Evolutionary conservation across 305 asterid genomes (phyloP).

Genomic region (Fraxinus xanthoxyloides): DNA sequence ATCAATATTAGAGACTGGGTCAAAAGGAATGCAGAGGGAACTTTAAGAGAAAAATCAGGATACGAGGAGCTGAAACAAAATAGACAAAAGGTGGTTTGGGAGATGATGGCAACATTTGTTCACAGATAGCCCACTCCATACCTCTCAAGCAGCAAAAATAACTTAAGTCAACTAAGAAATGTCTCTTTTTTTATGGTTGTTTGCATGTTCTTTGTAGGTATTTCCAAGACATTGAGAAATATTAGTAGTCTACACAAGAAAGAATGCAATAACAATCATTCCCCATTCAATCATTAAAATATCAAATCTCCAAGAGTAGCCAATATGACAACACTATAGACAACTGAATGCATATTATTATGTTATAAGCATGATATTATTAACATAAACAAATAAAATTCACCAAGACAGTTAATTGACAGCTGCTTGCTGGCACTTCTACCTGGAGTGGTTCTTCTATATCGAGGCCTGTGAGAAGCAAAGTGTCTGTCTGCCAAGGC

Average conservation of each 20-base stretch:
- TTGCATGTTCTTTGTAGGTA: neutral
- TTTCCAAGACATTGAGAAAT: neutral
- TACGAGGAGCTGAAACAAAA: neutral
- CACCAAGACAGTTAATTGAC: conserved; percentile 26
- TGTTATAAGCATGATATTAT: neutral
- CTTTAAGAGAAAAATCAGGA: neutral
- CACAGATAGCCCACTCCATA: neutral
- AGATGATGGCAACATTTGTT: neutral
- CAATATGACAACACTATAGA: conserved; percentile 4
- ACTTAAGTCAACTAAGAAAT: neutral
- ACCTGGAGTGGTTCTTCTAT: conserved; percentile 21
- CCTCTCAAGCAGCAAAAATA: neutral
- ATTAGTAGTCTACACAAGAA: neutral
- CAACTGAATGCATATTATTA: neutral
- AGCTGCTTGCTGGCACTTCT: conserved; percentile 39
- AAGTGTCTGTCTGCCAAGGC: conserved; percentile 24
- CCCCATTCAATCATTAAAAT: neutral
- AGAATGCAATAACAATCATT: neutral
- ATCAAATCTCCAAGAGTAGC: neutral
- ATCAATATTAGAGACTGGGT: neutral
- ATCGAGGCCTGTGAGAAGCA: conserved; percentile 27
- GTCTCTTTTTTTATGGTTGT: neutral
- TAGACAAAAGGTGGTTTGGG: neutral
- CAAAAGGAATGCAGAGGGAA: neutral
- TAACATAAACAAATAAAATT: neutral